Evolutionary conservation across 345 rosid genomes (phyloP).

Genomic region (Gossypium longicalyx): DNA sequence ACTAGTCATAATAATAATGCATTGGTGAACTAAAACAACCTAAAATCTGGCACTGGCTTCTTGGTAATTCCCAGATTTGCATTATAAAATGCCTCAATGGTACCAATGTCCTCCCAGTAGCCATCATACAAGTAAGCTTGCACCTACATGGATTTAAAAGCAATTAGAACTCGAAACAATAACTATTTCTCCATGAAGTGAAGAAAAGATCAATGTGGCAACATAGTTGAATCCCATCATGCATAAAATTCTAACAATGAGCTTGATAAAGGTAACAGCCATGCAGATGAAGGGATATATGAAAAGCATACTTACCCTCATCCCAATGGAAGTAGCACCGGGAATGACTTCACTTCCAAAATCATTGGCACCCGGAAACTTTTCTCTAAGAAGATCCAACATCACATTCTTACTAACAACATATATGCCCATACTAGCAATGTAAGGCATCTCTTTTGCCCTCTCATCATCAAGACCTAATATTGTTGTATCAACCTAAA

Average conservation of each 20-base stretch:
- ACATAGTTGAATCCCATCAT: not conserved
- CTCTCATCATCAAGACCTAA: slow-evolving; percentile 87
- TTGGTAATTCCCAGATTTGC: slow-evolving; percentile 93
- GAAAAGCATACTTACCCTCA: slow-evolving; percentile 53
- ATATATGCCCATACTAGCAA: slow-evolving; percentile 98
- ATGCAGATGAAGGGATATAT: not conserved
- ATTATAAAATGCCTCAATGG: slow-evolving; percentile 91
- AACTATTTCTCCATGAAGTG: not conserved
- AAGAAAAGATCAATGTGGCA: not conserved
- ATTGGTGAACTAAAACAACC: slow-evolving; percentile 33
- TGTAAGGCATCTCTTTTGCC: slow-evolving; percentile 88
- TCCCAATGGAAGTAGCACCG: slow-evolving; percentile 83
- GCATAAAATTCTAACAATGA: not conserved
- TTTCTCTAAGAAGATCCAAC: slow-evolving; percentile 74
- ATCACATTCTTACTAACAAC: slow-evolving; percentile 87
- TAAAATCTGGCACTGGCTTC: slow-evolving; percentile 93
- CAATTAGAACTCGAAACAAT: not conserved
- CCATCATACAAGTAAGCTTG: slow-evolving; percentile 98
- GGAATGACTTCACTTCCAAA: slow-evolving; percentile 99
- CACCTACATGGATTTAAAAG: slow-evolving; percentile 40
- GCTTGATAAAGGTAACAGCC: not conserved
- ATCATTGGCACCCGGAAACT: slow-evolving; percentile 96
- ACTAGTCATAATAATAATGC: not conserved
- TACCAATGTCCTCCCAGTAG: slow-evolving; percentile 98
- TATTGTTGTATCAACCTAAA: slow-evolving; percentile 88